phyloP scores from a whole-genome alignment of 768 basidiomycete genomes.

The Tylopilus vinaceipallidus region DNA sequence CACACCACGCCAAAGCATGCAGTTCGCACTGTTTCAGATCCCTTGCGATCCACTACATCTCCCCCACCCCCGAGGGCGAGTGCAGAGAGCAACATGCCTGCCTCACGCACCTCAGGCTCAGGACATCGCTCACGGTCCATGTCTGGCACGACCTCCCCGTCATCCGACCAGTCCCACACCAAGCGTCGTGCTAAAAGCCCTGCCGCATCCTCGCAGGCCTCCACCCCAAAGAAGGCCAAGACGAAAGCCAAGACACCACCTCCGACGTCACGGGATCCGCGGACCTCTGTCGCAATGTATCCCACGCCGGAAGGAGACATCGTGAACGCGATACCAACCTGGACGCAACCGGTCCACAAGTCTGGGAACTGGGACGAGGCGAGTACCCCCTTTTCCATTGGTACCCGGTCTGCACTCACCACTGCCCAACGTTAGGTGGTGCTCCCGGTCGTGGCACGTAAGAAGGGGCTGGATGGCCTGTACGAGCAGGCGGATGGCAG shows the following conservation, averaged over 20 bases:
- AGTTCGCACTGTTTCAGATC: constrained; percentile 45
- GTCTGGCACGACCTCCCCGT: constrained; percentile 28
- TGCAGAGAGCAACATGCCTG: constrained; percentile 41
- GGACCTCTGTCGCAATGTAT: constrained; percentile 66
- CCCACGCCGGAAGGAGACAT: constrained; percentile 57
- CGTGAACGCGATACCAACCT: constrained; percentile 75
- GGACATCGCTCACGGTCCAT: constrained; percentile 13
- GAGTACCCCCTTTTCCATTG: constrained; percentile 21
- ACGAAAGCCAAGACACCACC: constrained; percentile 35
- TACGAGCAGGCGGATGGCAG: constrained; percentile 72
- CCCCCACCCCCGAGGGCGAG: constrained; percentile 36
- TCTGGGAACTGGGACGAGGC: constrained; percentile 87
- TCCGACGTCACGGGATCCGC: constrained; percentile 37
- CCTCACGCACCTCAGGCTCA: constrained; percentile 34
- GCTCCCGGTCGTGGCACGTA: constrained; percentile 79
- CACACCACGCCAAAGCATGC: constrained; percentile 42
- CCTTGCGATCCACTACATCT: constrained; percentile 42
- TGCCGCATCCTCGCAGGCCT: constrained; percentile 36
- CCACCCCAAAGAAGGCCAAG: constrained; percentile 42
- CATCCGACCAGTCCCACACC: constrained; percentile 34
- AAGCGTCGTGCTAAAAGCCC: constrained; percentile 50
- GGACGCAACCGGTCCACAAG: constrained; percentile 70
- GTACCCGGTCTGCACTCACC: constrained; percentile 6
- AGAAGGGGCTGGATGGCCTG: constrained; percentile 71
- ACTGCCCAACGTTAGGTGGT: constrained; percentile 55